Conservation (phyloP, 2,329 filamentous ascomycete genomes). For the Cercospora citrullina region DNA sequence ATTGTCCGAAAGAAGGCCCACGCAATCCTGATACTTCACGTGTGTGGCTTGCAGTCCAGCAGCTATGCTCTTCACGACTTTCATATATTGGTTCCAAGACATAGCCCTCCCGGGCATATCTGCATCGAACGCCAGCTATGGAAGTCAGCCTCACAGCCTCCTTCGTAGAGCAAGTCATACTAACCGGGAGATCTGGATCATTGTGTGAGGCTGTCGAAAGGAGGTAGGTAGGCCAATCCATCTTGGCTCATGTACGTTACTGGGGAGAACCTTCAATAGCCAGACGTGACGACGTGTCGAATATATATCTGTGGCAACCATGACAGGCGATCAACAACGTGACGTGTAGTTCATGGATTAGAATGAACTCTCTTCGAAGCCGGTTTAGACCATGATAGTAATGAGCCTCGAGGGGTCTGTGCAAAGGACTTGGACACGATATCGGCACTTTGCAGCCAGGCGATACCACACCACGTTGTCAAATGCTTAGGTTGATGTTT, state of each 20-base stretch:
- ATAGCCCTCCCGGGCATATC: neutral
- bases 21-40: conserved; percentile 12
- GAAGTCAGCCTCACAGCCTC: neutral
- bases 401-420: neutral
- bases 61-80: conserved; percentile 15
- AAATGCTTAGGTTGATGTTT: neutral
- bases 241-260: neutral
- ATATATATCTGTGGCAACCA: neutral
- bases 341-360: neutral
- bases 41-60: conserved; percentile 9
- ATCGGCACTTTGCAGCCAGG: neutral
- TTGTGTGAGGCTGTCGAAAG: neutral
- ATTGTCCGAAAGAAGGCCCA: conserved; percentile 16
- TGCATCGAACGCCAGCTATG: neutral
- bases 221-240: neutral
- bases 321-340: neutral
- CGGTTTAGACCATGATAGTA: neutral
- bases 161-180: neutral
- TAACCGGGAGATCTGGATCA: neutral
- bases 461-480: neutral
- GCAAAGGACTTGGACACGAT: neutral
- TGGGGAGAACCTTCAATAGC: neutral
- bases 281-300: neutral
- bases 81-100: conserved; percentile 11
- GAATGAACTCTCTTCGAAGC: neutral